These are phyloP conservation scores for Oenanthe javanica DNA, from an alignment of 140 eudicot genomes.

Conservation along the genomic window DNA sequence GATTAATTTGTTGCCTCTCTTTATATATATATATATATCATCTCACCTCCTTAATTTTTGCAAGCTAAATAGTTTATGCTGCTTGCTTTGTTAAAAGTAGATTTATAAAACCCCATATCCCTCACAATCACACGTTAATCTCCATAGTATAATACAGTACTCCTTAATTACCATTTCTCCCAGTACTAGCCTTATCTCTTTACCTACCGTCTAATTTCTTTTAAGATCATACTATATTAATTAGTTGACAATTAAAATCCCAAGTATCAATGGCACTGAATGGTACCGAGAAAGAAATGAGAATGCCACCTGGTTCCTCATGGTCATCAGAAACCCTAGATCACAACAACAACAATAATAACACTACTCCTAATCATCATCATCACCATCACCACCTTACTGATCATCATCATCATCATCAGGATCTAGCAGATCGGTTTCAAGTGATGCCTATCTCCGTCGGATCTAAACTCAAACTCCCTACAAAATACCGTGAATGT, in stretches of 20 bases:
- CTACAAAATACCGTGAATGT: conserved; percentile 59
- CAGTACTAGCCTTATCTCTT: neutral
- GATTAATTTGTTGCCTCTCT: conserved; percentile 2
- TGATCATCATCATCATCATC: conserved; percentile 3
- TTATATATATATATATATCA: neutral
- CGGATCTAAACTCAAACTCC: conserved; percentile 43
- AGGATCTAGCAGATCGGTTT: conserved; percentile 24
- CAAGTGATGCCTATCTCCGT: conserved; percentile 36
- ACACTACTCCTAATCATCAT: neutral
- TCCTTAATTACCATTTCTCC: neutral
- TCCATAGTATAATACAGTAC: neutral
- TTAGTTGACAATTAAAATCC: neutral
- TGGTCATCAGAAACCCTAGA: conserved; percentile 39
- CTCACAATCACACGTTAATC: neutral
- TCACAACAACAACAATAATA: too few relatives aligned
- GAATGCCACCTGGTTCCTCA: conserved; percentile 26
- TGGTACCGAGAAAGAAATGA: conserved; percentile 59
- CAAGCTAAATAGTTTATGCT: neutral
- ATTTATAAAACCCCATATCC: neutral
- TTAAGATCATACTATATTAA: neutral
- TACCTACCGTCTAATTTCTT: neutral
- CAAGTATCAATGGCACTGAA: conserved; percentile 28
- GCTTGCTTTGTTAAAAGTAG: neutral
- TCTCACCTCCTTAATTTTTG: neutral
- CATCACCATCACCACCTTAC: neutral